These are phyloP conservation scores for Stachybotrys echinatus DNA, from an alignment of 2,329 filamentous ascomycete genomes.

Conservation along the genomic window DNA sequence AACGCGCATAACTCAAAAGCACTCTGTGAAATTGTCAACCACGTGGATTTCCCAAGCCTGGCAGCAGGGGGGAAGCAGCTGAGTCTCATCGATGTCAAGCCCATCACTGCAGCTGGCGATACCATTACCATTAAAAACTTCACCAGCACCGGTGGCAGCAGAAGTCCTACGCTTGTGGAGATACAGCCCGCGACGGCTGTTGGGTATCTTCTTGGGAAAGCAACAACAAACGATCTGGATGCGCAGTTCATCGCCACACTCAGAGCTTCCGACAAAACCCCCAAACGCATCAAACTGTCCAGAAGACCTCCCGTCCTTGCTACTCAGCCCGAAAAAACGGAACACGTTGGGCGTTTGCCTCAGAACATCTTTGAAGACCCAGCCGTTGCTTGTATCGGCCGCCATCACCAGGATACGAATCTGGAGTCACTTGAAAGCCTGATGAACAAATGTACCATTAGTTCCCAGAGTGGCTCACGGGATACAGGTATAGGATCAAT, in stretches of 20 bases:
- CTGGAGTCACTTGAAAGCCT: not conserved
- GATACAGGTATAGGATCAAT: not conserved
- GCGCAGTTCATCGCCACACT: conserved; percentile 7
- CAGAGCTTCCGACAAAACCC: conserved; percentile 4
- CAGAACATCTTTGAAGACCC: not conserved
- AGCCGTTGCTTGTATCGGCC: not conserved
- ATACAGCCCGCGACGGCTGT: not conserved
- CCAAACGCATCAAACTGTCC: conserved; percentile 1
- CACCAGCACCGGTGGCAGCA: not conserved
- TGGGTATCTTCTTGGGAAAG: not conserved
- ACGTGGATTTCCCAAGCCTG: not conserved
- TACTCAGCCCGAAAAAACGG: not conserved
- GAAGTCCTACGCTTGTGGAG: not conserved
- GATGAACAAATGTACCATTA: not conserved
- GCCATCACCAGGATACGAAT: not conserved
- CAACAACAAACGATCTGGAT: conserved; percentile 3
- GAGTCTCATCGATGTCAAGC: conserved; percentile 12
- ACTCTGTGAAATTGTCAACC: not conserved
- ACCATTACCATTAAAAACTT: not conserved
- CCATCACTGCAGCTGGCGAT: not conserved
- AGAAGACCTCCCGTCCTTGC: not conserved
- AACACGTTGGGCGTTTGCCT: too few relatives aligned
- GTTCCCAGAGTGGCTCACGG: not conserved
- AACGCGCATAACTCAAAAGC: not conserved
- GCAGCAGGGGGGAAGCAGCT: conserved; percentile 1